A percentile compares a stretch with the other conserved stretches of the same genome.
phyloP scores from a whole-genome alignment of 148 eudicot species.

The Heliamphora exappendiculata region DNA sequence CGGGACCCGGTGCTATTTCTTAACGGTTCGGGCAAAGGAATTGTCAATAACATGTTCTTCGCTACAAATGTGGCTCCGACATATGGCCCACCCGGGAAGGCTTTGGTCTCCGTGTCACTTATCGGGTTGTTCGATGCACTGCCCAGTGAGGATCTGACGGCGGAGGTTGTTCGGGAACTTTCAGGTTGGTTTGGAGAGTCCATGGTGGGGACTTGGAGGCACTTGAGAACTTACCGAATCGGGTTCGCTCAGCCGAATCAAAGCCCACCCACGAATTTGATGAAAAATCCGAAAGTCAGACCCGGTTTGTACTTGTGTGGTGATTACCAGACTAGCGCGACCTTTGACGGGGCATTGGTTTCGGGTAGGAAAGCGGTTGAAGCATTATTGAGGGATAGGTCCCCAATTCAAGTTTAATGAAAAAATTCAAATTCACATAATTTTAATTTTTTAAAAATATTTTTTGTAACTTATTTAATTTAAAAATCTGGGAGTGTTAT shows the following conservation, averaged over 20 bases:
- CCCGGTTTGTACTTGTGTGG: slow-evolving; percentile 76
- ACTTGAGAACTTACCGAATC: slow-evolving; percentile 66
- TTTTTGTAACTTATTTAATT: no score
- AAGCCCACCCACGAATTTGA: slow-evolving; percentile 74
- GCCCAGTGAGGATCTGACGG: slow-evolving; percentile 48
- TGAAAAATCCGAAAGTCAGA: slow-evolving; percentile 49
- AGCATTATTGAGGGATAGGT: slow-evolving; percentile 60
- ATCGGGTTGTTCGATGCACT: slow-evolving; percentile 59
- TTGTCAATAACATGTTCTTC: slow-evolving; percentile 92
- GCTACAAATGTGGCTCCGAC: slow-evolving; percentile 80
- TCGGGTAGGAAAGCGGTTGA: slow-evolving; percentile 82
- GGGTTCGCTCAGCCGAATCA: slow-evolving; percentile 88
- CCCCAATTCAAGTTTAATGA: slow-evolving; percentile 24
- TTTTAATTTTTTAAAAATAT: no score
- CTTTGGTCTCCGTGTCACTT: slow-evolving; percentile 65
- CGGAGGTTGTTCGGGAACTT: slow-evolving; percentile 51
- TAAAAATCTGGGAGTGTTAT: no score
- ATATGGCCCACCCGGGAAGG: slow-evolving; percentile 72
- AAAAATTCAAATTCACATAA: no score
- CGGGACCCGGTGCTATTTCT: slow-evolving; percentile 63
- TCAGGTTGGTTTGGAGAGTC: slow-evolving; percentile 71
- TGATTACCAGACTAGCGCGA: slow-evolving; percentile 81
- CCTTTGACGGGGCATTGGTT: slow-evolving; percentile 96
- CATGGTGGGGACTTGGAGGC: slow-evolving; percentile 56
- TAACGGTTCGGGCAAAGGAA: slow-evolving; percentile 83